Conservation (phyloP, 2,329 filamentous ascomycete genomes). For the Colletotrichum aenigma region DNA sequence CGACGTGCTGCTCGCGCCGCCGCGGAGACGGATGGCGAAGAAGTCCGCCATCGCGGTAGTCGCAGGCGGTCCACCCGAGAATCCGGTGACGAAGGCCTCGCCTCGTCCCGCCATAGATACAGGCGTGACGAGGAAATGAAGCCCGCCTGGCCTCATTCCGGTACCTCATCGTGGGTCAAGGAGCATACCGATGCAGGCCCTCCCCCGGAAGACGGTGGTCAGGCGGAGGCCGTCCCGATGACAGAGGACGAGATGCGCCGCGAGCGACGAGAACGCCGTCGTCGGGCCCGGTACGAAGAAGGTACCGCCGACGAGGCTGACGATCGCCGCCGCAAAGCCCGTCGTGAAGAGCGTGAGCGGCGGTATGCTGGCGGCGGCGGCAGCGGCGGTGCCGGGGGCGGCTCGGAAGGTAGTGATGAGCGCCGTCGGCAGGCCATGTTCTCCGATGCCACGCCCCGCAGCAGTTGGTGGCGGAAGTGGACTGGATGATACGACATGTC, state of each 20-base stretch:
- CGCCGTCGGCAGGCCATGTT: constrained; percentile 46
- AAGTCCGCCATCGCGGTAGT: constrained; percentile 36
- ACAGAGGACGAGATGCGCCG: constrained; percentile 53
- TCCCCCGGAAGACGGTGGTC: constrained; percentile 48
- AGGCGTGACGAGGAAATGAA: constrained; percentile 29
- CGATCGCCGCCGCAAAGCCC: constrained; percentile 46
- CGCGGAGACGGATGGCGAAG: constrained; percentile 38
- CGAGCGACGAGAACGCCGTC: constrained; percentile 51
- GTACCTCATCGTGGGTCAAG: constrained; percentile 70
- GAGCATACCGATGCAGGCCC: constrained; percentile 67
- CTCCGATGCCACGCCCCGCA: constrained; percentile 50
- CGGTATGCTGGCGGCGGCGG: constrained; percentile 14
- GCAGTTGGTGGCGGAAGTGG: constrained; percentile 66
- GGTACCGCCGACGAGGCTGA: constrained; percentile 45
- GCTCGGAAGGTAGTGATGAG: constrained; percentile 50
- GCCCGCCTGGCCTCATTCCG: constrained; percentile 64
- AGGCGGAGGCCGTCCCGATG: constrained; percentile 37
- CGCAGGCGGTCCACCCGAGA: constrained; percentile 45
- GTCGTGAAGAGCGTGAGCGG: constrained; percentile 47
- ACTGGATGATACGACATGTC: constrained; percentile 36
- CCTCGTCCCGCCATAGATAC: constrained; percentile 36
- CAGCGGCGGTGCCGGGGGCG: constrained; percentile 26
- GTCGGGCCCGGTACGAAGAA: constrained; percentile 48
- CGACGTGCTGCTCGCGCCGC: constrained; percentile 45
- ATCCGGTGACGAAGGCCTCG: constrained; percentile 47